Evolutionary conservation across 1,284 basidiomycete genomes (phyloP), one percentile per base, ranked within the genome.

Genomic region (Apiotrichum laibachii): DNA sequence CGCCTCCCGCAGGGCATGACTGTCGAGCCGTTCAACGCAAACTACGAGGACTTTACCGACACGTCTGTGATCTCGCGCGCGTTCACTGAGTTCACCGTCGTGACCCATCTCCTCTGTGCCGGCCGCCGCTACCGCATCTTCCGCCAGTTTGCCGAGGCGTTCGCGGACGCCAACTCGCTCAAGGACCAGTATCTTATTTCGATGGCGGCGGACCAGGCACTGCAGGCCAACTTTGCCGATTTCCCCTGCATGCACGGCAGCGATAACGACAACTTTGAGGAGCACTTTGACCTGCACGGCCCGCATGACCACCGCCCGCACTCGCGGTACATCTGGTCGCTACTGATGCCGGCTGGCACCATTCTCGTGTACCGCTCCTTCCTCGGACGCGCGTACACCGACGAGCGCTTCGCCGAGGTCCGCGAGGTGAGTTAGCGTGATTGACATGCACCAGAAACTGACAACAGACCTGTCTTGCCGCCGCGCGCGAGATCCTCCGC

Each of bases 321-420:
- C 50, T 65, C 63, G 57, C 49, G 60, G 12, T 65, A 65, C 57
- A 57, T 65, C 13, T 65, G 60, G 60, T 31, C 60, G 8, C 53
- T 65, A 13, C 56, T 65, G 13, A 62, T 57, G 55, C 43, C 63
- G 11, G 45, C 55, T 18, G 63, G 63, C 10, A 59, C 57, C 1
- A 57, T 65, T 31, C 58, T 65, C 8, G 60, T 65, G 44, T 62
- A 65, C 57, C 60, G 68, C 16, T 61, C 57, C 39, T 68, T 66
- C 58, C 57, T 71, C 6, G 63, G 64, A 10, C 50, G 62, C 37
- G 62, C 65, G 22, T 71, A 69, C 56, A 53, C 42, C 11, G 69
- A 71, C 60, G 59, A 59, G 26, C 63, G 69, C 2, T 71, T 66
- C 49, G 46, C 61, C 16, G 61, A 67, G 19, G 67, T 68, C 15